phyloP scores from a whole-genome alignment of 2,329 filamentous ascomycete species.

The Aspergillus sp. region DNA sequence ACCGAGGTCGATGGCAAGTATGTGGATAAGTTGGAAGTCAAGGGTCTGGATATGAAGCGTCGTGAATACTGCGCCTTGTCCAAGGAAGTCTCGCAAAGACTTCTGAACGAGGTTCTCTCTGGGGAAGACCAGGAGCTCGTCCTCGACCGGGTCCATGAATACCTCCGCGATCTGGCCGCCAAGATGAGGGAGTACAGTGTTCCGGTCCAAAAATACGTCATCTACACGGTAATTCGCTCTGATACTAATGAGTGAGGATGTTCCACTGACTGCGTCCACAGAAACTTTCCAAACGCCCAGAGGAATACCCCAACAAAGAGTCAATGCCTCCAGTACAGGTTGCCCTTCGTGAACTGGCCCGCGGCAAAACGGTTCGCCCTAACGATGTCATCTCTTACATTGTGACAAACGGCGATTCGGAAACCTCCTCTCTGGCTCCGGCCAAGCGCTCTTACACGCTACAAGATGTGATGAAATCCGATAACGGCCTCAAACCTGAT shows the following conservation, averaged over 20 bases:
- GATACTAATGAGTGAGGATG: too few relatives aligned
- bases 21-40: slow-evolving; percentile 93
- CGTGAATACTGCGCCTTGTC: slow-evolving; percentile 95
- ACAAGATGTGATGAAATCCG: slow-evolving; percentile 77
- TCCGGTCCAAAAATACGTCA: slow-evolving; percentile 85
- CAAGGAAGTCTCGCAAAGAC: slow-evolving; percentile 86
- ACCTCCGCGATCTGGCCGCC: slow-evolving; percentile 76
- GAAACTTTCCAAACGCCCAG: slow-evolving; percentile 91
- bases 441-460: slow-evolving; percentile 88
- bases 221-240: slow-evolving; percentile 66
- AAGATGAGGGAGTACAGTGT: slow-evolving; percentile 82
- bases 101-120: slow-evolving; percentile 92
- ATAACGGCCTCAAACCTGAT: slow-evolving; percentile 75
- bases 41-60: slow-evolving; percentile 96
- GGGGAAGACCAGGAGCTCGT: slow-evolving; percentile 89
- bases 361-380: slow-evolving; percentile 83
- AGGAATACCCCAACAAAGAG: slow-evolving; percentile 90
- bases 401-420: slow-evolving; percentile 69
- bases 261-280: slow-evolving; percentile 24
- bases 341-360: slow-evolving; percentile 79
- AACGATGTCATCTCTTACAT: slow-evolving; percentile 97
- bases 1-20: slow-evolving; percentile 86
- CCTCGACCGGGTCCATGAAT: slow-evolving; percentile 87
- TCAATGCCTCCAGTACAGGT: slow-evolving; percentile 98
- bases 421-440: slow-evolving; percentile 60